Conservation (phyloP, 192 early-diverging fungal species). For the Backusella tarrabulga region DNA sequence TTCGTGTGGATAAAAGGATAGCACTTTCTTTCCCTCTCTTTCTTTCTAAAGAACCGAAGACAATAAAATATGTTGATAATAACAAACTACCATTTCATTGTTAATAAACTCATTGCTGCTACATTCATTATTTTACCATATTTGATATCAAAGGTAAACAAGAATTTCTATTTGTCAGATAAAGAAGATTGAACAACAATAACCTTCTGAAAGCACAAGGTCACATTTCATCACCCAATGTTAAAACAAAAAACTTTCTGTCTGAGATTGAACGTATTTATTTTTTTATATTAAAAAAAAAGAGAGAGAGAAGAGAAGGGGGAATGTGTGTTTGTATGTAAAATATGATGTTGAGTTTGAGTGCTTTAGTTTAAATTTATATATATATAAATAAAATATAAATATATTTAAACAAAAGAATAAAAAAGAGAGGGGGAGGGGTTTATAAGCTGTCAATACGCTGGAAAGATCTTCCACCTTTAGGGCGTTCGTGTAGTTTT, state of each 20-base stretch:
- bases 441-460: conserved; percentile 53
- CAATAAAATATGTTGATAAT: not conserved
- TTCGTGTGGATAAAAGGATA: not conserved
- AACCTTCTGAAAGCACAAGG: not conserved
- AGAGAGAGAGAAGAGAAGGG: not conserved
- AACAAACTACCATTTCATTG: too few relatives aligned
- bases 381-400: not conserved
- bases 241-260: too few relatives aligned
- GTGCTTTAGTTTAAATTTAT: not conserved
- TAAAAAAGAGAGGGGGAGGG: not conserved
- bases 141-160: not conserved
- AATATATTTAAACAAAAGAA: not conserved
- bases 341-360: not conserved
- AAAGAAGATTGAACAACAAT: not conserved
- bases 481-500: conserved; percentile 67
- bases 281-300: not conserved
- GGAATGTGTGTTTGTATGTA: not conserved
- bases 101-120: not conserved
- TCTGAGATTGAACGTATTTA: not conserved
- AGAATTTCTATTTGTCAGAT: not conserved
- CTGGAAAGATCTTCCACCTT: conserved; percentile 75
- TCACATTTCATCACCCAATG: not conserved
- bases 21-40: not conserved
- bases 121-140: not conserved
- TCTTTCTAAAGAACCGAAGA: not conserved